Conservation (phyloP, 306 rosid species). For the Cucumis melo region DNA sequence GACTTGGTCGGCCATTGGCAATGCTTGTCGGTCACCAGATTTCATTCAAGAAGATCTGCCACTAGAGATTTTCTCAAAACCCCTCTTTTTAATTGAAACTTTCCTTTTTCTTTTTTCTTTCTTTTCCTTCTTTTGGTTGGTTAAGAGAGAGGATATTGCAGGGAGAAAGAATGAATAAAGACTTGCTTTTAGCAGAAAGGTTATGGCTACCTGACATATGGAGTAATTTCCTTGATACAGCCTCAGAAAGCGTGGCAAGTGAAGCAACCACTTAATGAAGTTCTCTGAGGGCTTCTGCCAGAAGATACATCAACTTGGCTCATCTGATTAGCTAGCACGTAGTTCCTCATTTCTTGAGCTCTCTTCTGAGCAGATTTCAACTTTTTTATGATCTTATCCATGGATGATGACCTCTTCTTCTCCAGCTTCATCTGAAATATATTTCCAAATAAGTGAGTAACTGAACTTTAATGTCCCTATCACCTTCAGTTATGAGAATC, state of each 20-base stretch:
- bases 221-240: background rate
- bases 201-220: background rate
- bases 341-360: constrained; percentile 88
- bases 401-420: constrained; percentile 81
- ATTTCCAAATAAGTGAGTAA: background rate
- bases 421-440: constrained; percentile 84
- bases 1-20: background rate
- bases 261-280: constrained; percentile 79
- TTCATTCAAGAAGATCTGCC: background rate
- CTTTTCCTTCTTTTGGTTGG: background rate
- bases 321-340: constrained; percentile 33
- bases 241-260: constrained; percentile 64
- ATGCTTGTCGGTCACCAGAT: background rate
- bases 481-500: background rate
- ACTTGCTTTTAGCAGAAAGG: background rate
- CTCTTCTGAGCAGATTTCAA: constrained; percentile 70
- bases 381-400: constrained; percentile 89
- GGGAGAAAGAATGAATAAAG: background rate
- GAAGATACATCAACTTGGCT: constrained; percentile 47
- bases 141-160: background rate
- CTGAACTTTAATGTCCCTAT: background rate
- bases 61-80: background rate
- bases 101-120: background rate
- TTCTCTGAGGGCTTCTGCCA: constrained; percentile 39
- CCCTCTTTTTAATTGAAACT: background rate